Evolutionary conservation across 2,329 filamentous ascomycete species (phyloP).

Genomic region (Fusarium denticulatum): DNA sequence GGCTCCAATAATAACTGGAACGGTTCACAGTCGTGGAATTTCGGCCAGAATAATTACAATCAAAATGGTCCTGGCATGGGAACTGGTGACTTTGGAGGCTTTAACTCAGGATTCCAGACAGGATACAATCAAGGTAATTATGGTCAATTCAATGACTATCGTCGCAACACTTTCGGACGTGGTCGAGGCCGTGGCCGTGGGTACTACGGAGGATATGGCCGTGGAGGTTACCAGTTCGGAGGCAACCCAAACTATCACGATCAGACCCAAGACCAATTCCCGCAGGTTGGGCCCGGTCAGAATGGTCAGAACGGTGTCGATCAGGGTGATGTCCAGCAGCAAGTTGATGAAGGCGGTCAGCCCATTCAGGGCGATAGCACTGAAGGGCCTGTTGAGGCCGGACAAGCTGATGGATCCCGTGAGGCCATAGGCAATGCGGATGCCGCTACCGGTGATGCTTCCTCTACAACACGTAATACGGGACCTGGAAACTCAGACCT

Average conservation of each 20-base stretch:
- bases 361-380: slow-evolving; percentile 42
- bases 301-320: slow-evolving; percentile 37
- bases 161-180: slow-evolving; percentile 71
- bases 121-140: slow-evolving; percentile 87
- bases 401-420: slow-evolving; percentile 38
- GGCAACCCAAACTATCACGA: slow-evolving; percentile 52
- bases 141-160: slow-evolving; percentile 84
- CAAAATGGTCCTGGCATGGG: slow-evolving; percentile 85
- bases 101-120: slow-evolving; percentile 81
- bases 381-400: slow-evolving; percentile 32
- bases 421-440: slow-evolving; percentile 47
- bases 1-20: slow-evolving; percentile 83
- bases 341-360: slow-evolving; percentile 54
- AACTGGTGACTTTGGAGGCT: slow-evolving; percentile 81
- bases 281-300: slow-evolving; percentile 42
- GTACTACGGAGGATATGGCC: slow-evolving; percentile 64
- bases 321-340: slow-evolving; percentile 39
- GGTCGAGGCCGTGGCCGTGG: slow-evolving; percentile 74
- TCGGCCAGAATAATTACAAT: slow-evolving; percentile 90
- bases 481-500: slow-evolving; percentile 19
- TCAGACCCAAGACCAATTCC: slow-evolving; percentile 47
- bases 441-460: slow-evolving; percentile 25
- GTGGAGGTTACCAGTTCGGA: slow-evolving; percentile 63
- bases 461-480: slow-evolving; percentile 34
- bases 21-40: slow-evolving; percentile 84